These are phyloP conservation scores for Ashbya aceris DNA, from an alignment of 1,139 yeast genomes.

Conservation along the genomic window DNA sequence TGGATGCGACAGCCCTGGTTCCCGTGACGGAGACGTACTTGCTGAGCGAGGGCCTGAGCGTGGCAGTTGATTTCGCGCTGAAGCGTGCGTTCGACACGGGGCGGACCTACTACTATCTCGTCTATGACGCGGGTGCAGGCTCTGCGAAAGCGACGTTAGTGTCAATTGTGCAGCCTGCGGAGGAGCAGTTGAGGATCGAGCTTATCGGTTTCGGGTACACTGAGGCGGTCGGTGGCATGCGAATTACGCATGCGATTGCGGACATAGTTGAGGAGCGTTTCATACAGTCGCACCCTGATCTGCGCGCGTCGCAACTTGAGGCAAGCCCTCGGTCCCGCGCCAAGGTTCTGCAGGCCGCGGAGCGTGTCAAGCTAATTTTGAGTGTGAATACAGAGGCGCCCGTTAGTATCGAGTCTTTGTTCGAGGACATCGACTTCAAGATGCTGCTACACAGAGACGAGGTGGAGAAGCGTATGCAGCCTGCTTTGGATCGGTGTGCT, in stretches of 20 bases:
- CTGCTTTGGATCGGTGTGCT: conserved; percentile 37
- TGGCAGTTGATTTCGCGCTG: conserved; percentile 66
- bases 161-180: conserved; percentile 43
- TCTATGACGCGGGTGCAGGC: conserved; percentile 92
- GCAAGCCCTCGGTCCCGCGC: conserved; percentile 52
- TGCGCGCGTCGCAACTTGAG: conserved; percentile 34
- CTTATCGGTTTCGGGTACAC: conserved; percentile 69
- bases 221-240: conserved; percentile 61
- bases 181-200: conserved; percentile 39
- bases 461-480: conserved; percentile 53
- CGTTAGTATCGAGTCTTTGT: conserved; percentile 61
- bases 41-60: conserved; percentile 86
- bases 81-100: conserved; percentile 33
- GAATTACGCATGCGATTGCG: conserved; percentile 57
- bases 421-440: conserved; percentile 65
- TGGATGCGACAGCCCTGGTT: conserved; percentile 49
- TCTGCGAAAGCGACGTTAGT: conserved; percentile 80
- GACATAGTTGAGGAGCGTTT: conserved; percentile 53
- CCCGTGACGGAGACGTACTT: conserved; percentile 47
- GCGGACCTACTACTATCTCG: conserved; percentile 50
- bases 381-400: conserved; percentile 79
- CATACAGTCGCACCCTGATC: conserved; percentile 31
- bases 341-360: conserved; percentile 72
- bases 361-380: conserved; percentile 73
- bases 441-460: conserved; percentile 61